Percentiles rank a stretch among this genome's conserved stretches.
Conservation (phyloP, 805 yeast genomes). For the Diddensiella santjacobensis region DNA sequence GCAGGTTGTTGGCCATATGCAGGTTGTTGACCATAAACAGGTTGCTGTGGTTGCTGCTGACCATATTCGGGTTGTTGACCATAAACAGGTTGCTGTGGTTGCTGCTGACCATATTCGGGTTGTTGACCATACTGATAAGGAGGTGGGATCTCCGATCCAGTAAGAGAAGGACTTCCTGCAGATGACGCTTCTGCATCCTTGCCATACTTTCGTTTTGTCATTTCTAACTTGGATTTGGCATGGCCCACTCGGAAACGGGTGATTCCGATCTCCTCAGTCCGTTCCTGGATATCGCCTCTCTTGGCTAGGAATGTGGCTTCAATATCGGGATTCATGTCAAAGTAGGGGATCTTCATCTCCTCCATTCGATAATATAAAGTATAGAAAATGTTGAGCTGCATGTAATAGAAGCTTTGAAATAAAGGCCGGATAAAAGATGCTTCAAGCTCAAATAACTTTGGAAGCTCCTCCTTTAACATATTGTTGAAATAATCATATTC, state of each 20-base stretch:
- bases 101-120: conserved; percentile 25
- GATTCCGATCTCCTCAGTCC: conserved; percentile 81
- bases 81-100: conserved; percentile 26
- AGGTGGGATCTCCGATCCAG: conserved; percentile 33
- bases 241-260: conserved; percentile 89
- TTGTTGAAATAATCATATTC: conserved; percentile 96
- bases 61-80: conserved; percentile 37
- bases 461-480: conserved; percentile 86
- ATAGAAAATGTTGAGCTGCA: conserved; percentile 96
- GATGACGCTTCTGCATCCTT: conserved; percentile 35
- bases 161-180: conserved; percentile 28
- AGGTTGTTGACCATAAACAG: conserved; percentile 19
- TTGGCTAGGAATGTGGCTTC: conserved; percentile 72
- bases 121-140: conserved; percentile 38
- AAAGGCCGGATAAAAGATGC: conserved; percentile 90
- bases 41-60: conserved; percentile 29
- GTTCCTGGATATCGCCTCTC: conserved; percentile 88
- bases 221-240: conserved; percentile 78
- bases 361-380: conserved; percentile 88
- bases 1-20: conserved; percentile 30
- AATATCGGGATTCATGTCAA: conserved; percentile 80
- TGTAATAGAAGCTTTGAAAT: conserved; percentile 90
- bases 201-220: conserved; percentile 67
- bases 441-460: conserved; percentile 80
- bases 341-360: conserved; percentile 95